phyloP scores from a whole-genome alignment of 176 grass and related monocot species.

The Pontederia crassipes region DNA sequence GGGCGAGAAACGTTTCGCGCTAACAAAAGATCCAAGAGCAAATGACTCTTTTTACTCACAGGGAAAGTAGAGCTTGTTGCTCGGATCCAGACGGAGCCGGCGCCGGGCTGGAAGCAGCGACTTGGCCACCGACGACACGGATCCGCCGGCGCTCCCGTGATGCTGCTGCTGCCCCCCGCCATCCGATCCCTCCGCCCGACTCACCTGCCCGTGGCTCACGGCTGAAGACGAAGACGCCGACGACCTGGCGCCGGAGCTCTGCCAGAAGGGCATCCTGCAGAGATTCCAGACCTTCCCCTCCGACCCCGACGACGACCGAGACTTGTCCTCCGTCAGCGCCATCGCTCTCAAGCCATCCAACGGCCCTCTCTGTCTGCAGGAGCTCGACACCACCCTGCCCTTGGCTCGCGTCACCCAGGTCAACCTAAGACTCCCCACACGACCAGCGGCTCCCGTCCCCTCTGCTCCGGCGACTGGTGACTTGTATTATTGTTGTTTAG shows the following conservation, averaged over 20 bases:
- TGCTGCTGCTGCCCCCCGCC: conserved; percentile 13
- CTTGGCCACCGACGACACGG: conserved; percentile 68
- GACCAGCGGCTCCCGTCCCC: too few species aligned
- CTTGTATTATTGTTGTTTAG: too few species aligned
- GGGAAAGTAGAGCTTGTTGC: conserved; percentile 91
- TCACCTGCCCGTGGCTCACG: conserved; percentile 37
- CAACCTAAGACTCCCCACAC: too few species aligned
- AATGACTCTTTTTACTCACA: conserved; percentile 38
- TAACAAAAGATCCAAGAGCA: not conserved
- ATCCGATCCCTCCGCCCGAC: conserved; percentile 15
- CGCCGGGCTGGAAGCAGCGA: conserved; percentile 61
- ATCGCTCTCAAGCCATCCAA: conserved; percentile 12
- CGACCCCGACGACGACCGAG: conserved; percentile 21
- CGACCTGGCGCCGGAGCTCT: conserved; percentile 19
- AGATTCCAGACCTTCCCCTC: conserved; percentile 78
- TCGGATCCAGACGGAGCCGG: conserved; percentile 78
- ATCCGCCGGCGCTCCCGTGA: conserved; percentile 13
- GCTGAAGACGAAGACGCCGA: conserved; percentile 34
- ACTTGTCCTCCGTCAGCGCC: conserved; percentile 61
- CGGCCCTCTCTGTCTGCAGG: not conserved
- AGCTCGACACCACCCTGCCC: not conserved
- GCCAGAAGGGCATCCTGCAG: conserved; percentile 89
- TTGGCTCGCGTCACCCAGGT: too few species aligned
- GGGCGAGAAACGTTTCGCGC: not conserved
- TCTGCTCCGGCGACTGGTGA: too few species aligned